A percentile compares a stretch with the other conserved stretches of the same genome.
Conservation (phyloP, 116 monocot genomes). For the Cymodocea nodosa region DNA sequence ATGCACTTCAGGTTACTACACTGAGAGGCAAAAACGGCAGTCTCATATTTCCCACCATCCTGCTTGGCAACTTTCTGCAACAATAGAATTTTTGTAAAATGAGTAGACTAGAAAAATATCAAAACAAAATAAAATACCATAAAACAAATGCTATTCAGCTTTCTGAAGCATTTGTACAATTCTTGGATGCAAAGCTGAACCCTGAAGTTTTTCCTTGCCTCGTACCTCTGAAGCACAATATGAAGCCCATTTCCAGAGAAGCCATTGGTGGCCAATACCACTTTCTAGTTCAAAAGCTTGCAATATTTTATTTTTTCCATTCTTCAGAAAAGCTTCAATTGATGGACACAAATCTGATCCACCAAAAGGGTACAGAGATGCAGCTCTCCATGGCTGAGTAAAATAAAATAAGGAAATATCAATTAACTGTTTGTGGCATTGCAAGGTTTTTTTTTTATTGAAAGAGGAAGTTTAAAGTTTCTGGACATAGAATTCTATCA, state of each 20-base stretch:
- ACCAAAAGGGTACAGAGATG: conserved; percentile 82
- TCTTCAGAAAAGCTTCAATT: conserved; percentile 60
- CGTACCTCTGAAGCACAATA: conserved; percentile 86
- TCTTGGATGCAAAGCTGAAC: neutral
- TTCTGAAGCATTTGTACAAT: neutral
- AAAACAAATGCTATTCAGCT: too few relatives aligned
- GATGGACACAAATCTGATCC: conserved; percentile 77
- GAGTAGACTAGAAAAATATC: neutral
- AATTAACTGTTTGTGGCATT: too few relatives aligned
- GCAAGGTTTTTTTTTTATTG: too few relatives aligned
- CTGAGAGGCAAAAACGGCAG: conserved; percentile 84
- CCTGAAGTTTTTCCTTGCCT: neutral
- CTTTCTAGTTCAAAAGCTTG: conserved; percentile 96
- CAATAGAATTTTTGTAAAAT: conserved; percentile 5
- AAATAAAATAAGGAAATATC: neutral
- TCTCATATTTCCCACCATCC: conserved; percentile 89
- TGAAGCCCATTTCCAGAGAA: conserved; percentile 95
- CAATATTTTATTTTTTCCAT: conserved; percentile 55
- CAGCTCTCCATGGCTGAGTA: conserved; percentile 83
- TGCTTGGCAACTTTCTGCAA: conserved; percentile 88
- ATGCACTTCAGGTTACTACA: conserved; percentile 88
- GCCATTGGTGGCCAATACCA: conserved; percentile 64
- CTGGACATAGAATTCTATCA: too few relatives aligned
- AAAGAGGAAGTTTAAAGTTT: too few relatives aligned
- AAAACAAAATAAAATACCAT: neutral